phyloP scores from a whole-genome alignment of 2,329 filamentous ascomycete species.

The Rutstroemia sydowiana region DNA sequence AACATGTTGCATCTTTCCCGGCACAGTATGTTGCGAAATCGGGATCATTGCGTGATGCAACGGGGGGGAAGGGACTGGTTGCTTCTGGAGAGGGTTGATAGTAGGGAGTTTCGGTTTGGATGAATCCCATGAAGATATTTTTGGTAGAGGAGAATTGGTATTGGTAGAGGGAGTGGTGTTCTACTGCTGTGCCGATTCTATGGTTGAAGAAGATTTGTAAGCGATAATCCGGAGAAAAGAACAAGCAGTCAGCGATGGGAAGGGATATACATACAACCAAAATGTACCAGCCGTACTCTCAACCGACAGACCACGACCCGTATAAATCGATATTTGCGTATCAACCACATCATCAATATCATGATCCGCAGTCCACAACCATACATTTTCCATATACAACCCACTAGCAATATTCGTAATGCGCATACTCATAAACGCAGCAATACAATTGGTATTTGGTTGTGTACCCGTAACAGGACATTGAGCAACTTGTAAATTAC shows the following conservation, averaged over 20 bases:
- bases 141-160: constrained; percentile 38
- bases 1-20: constrained; percentile 35
- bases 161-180: constrained; percentile 47
- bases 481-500: constrained; percentile 42
- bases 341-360: constrained; percentile 32
- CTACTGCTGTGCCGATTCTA: constrained; percentile 48
- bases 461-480: constrained; percentile 54
- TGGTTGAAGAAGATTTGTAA: constrained; percentile 68
- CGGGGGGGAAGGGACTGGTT: constrained; percentile 50
- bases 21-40: constrained; percentile 39
- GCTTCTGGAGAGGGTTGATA: constrained; percentile 59
- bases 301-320: constrained; percentile 35
- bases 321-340: constrained; percentile 48
- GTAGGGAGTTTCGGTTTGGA: constrained; percentile 33
- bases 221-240: constrained; percentile 47
- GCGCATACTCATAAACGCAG: constrained; percentile 31
- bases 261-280: constrained; percentile 46
- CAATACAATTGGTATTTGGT: constrained; percentile 29
- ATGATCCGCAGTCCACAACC: constrained; percentile 42
- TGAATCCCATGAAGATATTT: constrained; percentile 22
- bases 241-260: no score
- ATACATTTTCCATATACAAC: constrained; percentile 41
- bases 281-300: constrained; percentile 35
- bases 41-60: constrained; percentile 37
- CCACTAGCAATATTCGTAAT: constrained; percentile 35